These are phyloP conservation scores for Endotrypanum monterogeii DNA, from an alignment of 208 protist genomes.

Conservation along the genomic window DNA sequence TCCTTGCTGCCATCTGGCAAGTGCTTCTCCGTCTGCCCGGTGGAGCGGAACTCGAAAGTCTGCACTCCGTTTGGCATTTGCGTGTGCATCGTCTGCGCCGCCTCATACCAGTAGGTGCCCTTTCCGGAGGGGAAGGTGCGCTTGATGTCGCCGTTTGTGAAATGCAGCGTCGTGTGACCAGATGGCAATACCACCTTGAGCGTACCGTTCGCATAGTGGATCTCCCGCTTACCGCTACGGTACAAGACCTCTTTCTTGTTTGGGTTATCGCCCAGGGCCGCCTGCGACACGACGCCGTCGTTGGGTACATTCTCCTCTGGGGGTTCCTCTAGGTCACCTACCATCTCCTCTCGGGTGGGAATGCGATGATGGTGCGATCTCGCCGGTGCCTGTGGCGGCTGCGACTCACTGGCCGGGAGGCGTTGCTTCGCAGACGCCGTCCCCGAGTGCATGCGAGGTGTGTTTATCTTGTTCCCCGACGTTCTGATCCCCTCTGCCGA, in stretches of 20 bases:
- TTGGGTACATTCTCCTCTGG: slow-evolving; percentile 61
- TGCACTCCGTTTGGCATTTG: slow-evolving; percentile 86
- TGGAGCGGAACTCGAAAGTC: slow-evolving; percentile 89
- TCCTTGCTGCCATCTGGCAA: slow-evolving; percentile 90
- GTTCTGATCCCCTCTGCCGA: slow-evolving; percentile 37
- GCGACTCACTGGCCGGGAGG: slow-evolving; percentile 11
- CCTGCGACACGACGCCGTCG: slow-evolving; percentile 78
- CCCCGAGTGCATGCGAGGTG: slow-evolving; percentile 43
- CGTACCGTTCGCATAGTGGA: slow-evolving; percentile 93
- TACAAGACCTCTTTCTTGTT: slow-evolving; percentile 91
- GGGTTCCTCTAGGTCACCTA: slow-evolving; percentile 56
- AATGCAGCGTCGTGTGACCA: slow-evolving; percentile 83
- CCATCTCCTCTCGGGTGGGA: slow-evolving; percentile 68
- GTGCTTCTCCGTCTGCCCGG: slow-evolving; percentile 91
- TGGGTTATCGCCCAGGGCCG: slow-evolving; percentile 72
- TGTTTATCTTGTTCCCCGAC: slow-evolving; percentile 54
- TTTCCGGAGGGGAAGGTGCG: slow-evolving; percentile 86
- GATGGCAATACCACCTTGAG: slow-evolving; percentile 87
- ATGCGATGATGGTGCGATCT: slow-evolving; percentile 39
- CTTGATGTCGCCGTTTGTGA: slow-evolving; percentile 94
- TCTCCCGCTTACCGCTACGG: slow-evolving; percentile 89
- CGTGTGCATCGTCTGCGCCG: slow-evolving; percentile 91
- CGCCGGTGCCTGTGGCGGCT: slow-evolving; percentile 22
- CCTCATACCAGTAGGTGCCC: slow-evolving; percentile 94
- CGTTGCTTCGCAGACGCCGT: slow-evolving; percentile 4